Evolutionary conservation across 2,329 filamentous ascomycete species (phyloP), one percentile per base, ranked within the genome.

Genomic region (Madurella fahalii): DNA sequence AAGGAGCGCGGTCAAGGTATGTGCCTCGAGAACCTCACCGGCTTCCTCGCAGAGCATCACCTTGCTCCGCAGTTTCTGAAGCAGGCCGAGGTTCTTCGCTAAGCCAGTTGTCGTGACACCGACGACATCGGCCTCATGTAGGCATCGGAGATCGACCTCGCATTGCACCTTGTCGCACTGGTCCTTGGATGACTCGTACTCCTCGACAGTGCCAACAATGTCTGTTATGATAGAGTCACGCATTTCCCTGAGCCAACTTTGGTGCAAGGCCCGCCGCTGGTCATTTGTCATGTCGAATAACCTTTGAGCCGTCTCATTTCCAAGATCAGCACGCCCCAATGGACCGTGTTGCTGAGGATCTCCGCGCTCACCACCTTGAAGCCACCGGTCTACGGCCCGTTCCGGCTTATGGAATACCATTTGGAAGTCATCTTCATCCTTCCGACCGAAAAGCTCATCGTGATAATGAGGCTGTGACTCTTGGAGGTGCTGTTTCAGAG

Each of bases 41-140:
- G 85, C 85, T 62, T 89, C 85, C 64, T 89, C 85, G 34, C 81
- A 86, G 1, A 89, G 65, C 15, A 89, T 65, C 0, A 86, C 77
- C 56, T 85, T 85, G 32, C 72, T 70, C 7, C 68, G 63, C 1
- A 85, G 56, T 8, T 73, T 72, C 8, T 75, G 72, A 0, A 87
- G 69, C 1, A 80, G 59, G 0, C 72, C 66, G 0, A 82, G 65
- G 15, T 80, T 76, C 17, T 70, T 68, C 0, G 83, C 83, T 2
- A 86, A 68, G 0, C 82, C 82, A 0, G 78, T 81, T 0, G 83
- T 86, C 0, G 83, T 86, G 1, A 83, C 68, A 0, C 83, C 83
- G 42, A 86, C 75, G 4, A 86, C 71, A 5, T 75, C 63, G 1
- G 75, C 73, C 13, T 67, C 18, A 2, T 65, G 55, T 1, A 78